Base-by-base conservation (phyloP, 257 asterid genomes). In the Solanum boliviense region DNA sequence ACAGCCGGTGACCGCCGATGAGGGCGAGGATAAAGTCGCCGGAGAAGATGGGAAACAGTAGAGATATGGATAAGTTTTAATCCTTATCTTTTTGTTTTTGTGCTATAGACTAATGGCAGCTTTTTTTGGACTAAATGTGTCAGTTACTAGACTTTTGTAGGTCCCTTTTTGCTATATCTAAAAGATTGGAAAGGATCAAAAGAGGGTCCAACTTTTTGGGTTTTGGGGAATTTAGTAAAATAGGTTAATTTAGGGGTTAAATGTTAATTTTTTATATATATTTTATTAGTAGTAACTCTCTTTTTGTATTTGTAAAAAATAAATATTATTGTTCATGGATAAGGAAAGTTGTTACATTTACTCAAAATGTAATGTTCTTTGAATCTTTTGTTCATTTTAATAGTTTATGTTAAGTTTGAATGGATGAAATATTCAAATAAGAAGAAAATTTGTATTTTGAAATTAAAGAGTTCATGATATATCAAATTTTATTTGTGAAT, bases 1-100 rank as follows among this genome's bases (percentile, higher is more conserved):
- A 93, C 94, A 96, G 83, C 94, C 95, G 84, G 89, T 90, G 84
- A 87, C 92, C 87, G 89, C 2, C 75, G 95, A 90, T 60, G 95
- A 90, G 36, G 84, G 31, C 15, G 89, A 88, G 12, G 60, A 68
- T 4, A 78, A 31, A 31, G 21, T 29, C 25, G 70, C 15, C 46
- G 74, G 34, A 21, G 88, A 86, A 20, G 58, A 46, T 46, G 88
- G 10, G 52, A 86, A 73, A 52, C 44, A 70, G 62, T 72, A 73
- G 84, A 68, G 65, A 67, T 38, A 39, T 25, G 38, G 32, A 25
- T 31, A 16, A 38, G 62, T 10, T 65, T 31, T 56, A 15, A 44
- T n/a, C 62, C 35, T 81, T 25, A 20, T 31, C 62, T 41, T 34
- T 20, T 52, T 79, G 56, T 44, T 35, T 21, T 56, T 44, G 60